Conservation (phyloP, 2,329 filamentous ascomycete species). For the Cercospora sp. region DNA sequence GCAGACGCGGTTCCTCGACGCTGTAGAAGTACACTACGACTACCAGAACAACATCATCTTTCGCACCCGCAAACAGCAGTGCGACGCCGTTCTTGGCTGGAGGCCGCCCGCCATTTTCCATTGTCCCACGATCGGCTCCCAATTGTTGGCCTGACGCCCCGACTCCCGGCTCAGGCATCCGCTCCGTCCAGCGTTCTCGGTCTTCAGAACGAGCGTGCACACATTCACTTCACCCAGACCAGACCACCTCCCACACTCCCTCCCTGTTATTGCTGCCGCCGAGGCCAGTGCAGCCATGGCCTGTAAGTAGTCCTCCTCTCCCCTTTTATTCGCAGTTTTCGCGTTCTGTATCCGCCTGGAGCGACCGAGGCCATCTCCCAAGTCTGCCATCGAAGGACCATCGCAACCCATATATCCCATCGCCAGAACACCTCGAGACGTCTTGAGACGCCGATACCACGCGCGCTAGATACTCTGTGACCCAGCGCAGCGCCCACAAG, state of each 20-base stretch:
- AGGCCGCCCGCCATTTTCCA: not conserved
- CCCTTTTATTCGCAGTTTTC: constrained; percentile 36
- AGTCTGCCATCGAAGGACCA: constrained; percentile 32
- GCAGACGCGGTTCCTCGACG: not conserved
- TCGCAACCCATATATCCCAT: constrained; percentile 34
- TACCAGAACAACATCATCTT: not conserved
- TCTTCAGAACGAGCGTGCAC: constrained; percentile 2
- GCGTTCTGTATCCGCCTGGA: constrained; percentile 14
- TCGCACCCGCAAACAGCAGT: not conserved
- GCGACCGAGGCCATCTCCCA: constrained; percentile 24
- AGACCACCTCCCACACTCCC: constrained; percentile 18
- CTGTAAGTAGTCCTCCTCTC: constrained; percentile 53
- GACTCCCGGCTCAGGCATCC: not conserved
- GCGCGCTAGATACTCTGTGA: constrained; percentile 10
- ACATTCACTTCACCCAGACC: constrained; percentile 13
- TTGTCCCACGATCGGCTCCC: not conserved
- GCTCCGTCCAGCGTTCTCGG: constrained; percentile 3
- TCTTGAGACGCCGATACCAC: constrained; percentile 27
- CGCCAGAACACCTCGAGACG: constrained; percentile 19
- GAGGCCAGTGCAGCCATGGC: constrained; percentile 53
- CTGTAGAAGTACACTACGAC: not conserved
- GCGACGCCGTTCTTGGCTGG: not conserved
- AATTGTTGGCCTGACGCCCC: not conserved
- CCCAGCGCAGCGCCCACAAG: constrained; percentile 21
- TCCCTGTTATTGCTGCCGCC: constrained; percentile 22